phyloP scores from a whole-genome alignment of 768 basidiomycete species.

The Russula dissimulans region DNA sequence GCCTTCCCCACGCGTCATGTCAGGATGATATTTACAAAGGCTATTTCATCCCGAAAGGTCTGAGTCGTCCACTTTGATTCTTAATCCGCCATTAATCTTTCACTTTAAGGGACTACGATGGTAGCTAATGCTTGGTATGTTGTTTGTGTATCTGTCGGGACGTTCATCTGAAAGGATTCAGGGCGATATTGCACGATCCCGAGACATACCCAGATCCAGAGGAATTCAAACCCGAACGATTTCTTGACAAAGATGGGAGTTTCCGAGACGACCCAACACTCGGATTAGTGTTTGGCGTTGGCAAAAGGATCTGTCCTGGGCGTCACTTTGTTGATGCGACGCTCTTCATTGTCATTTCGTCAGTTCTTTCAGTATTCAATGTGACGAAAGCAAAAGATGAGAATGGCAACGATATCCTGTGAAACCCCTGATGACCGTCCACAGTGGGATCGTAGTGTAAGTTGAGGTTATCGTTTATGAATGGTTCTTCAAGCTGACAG shows the following conservation, averaged over 20 bases:
- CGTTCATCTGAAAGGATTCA: background rate
- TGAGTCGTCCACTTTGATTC: background rate
- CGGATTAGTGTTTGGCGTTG: constrained; percentile 14
- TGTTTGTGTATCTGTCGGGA: background rate
- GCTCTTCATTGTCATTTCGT: background rate
- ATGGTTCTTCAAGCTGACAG: background rate
- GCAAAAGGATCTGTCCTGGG: constrained; percentile 19
- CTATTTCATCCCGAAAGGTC: constrained; percentile 2
- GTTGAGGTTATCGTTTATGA: background rate
- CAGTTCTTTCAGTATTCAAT: background rate
- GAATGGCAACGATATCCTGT: background rate
- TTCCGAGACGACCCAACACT: constrained; percentile 5
- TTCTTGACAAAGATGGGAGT: constrained; percentile 6
- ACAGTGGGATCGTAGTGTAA: background rate
- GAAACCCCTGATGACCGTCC: background rate
- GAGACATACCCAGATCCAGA: constrained; percentile 19
- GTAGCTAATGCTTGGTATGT: constrained; percentile 8
- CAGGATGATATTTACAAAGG: background rate
- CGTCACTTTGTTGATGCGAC: background rate
- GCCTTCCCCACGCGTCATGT: background rate
- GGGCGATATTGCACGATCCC: constrained; percentile 34
- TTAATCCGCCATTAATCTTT: background rate
- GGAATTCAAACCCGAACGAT: constrained; percentile 42
- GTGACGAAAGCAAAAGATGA: constrained; percentile 6
- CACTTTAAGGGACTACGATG: background rate